Evolutionary conservation across 2,329 filamentous ascomycete species (phyloP).

Genomic region (Cytospora piceae): DNA sequence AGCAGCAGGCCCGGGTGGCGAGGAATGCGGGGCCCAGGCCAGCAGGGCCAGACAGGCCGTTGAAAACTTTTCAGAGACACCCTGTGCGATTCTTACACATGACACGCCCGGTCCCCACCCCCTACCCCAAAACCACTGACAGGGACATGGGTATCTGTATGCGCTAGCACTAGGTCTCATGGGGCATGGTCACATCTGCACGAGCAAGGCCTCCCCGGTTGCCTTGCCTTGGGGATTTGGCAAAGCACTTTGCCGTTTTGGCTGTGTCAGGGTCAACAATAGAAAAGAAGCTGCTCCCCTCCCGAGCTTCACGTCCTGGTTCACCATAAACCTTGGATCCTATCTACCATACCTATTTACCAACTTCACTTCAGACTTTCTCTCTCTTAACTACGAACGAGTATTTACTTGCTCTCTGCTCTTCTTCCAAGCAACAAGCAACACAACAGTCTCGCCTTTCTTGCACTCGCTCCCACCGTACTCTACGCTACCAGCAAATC

Average conservation of each 20-base stretch:
- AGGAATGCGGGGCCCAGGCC: conserved; percentile 25
- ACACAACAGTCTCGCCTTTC: not conserved
- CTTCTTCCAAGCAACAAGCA: not conserved
- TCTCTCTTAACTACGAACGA: conserved; percentile 1
- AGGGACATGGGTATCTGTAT: conserved; percentile 14
- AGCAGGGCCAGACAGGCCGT: conserved; percentile 22
- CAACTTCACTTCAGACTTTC: conserved; percentile 9
- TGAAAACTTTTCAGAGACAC: conserved; percentile 30
- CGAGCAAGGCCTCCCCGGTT: conserved; percentile 28
- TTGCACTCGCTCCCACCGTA: conserved; percentile 10
- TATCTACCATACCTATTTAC: conserved; percentile 11
- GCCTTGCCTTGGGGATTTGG: conserved; percentile 25
- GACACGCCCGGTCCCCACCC: conserved; percentile 24
- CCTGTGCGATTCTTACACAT: conserved; percentile 24
- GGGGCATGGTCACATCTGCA: conserved; percentile 17
- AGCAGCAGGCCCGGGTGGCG: conserved; percentile 11
- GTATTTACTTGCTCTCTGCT: conserved; percentile 1
- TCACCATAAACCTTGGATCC: not conserved
- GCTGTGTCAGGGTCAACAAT: conserved; percentile 20
- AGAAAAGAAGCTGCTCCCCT: conserved; percentile 30
- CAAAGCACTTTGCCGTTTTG: conserved; percentile 18
- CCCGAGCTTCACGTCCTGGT: conserved; percentile 8
- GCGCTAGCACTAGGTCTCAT: conserved; percentile 14
- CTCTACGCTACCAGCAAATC: conserved; percentile 1
- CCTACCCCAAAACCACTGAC: not conserved